These are phyloP conservation scores for Flaveria sonorensis DNA, from an alignment of 129 eudicot species.

Conservation along the genomic window DNA sequence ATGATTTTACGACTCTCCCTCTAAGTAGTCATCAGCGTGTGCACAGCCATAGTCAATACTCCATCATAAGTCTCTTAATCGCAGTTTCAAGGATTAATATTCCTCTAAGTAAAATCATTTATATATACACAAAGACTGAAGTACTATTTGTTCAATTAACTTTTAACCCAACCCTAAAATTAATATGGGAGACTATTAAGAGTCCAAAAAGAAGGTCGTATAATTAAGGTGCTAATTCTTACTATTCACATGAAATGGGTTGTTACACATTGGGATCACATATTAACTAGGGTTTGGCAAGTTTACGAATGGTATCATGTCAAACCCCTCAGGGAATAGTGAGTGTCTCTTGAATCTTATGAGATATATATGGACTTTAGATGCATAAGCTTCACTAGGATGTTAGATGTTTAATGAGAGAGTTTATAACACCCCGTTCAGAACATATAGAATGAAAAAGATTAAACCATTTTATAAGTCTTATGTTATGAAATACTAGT, in stretches of 20 bases:
- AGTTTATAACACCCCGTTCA: no score
- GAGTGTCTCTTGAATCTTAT: background rate
- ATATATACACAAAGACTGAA: background rate
- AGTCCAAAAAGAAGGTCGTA: background rate
- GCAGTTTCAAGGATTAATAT: no score
- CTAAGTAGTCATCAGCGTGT: no score
- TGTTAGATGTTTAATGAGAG: no score
- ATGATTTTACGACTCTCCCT: background rate
- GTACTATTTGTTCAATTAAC: background rate
- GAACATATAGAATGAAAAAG: no score
- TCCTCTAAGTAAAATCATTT: no score
- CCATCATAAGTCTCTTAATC: no score
- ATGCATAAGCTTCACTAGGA: background rate
- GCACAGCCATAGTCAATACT: background rate
- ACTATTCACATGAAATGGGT: background rate
- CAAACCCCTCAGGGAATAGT: background rate
- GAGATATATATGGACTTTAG: background rate
- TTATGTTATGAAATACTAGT: no score
- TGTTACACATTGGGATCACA: background rate
- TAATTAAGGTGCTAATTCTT: no score
- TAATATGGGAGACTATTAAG: background rate
- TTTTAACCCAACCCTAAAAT: background rate
- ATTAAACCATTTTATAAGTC: no score
- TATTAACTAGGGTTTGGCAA: background rate
- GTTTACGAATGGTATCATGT: background rate